Conservation (phyloP, 139 green algal genomes). For the Chlorella sp. region DNA sequence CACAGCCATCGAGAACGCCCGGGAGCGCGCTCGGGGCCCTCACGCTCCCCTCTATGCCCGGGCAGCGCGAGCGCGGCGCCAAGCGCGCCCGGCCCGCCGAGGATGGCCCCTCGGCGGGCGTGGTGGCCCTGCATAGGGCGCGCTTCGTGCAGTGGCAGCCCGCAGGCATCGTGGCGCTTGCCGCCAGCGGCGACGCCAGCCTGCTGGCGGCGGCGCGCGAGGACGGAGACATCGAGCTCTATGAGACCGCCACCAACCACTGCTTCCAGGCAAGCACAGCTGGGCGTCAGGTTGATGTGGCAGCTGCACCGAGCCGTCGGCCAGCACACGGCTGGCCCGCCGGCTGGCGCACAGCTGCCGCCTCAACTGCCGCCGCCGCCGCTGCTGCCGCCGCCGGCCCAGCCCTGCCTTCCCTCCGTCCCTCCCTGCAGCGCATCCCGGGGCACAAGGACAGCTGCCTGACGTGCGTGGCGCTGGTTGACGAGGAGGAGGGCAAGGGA, state of each 20-base stretch:
- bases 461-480: conserved; percentile 75
- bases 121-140: conserved; percentile 82
- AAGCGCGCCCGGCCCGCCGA: neutral
- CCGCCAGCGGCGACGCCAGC: conserved; percentile 73
- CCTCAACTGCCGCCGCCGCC: neutral
- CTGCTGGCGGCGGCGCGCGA: conserved; percentile 81
- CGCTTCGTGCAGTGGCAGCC: conserved; percentile 85
- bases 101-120: neutral
- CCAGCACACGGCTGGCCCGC: too few species aligned
- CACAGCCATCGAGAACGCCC: too few species aligned
- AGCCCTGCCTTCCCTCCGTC: neutral
- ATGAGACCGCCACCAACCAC: conserved; percentile 65
- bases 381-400: too few species aligned
- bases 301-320: too few species aligned
- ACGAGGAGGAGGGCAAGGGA: conserved; percentile 50
- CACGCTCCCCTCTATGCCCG: neutral
- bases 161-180: conserved; percentile 71
- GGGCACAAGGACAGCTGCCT: conserved; percentile 67
- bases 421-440: conserved; percentile 65
- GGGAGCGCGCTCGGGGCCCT: too few species aligned
- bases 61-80: neutral
- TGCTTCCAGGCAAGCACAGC: conserved; percentile 58
- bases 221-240: conserved; percentile 88
- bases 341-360: neutral
- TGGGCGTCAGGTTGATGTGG: too few species aligned